Evolutionary conservation across 352 stramenopile species (phyloP).

Genomic region (Globisporangium mamillatum): DNA sequence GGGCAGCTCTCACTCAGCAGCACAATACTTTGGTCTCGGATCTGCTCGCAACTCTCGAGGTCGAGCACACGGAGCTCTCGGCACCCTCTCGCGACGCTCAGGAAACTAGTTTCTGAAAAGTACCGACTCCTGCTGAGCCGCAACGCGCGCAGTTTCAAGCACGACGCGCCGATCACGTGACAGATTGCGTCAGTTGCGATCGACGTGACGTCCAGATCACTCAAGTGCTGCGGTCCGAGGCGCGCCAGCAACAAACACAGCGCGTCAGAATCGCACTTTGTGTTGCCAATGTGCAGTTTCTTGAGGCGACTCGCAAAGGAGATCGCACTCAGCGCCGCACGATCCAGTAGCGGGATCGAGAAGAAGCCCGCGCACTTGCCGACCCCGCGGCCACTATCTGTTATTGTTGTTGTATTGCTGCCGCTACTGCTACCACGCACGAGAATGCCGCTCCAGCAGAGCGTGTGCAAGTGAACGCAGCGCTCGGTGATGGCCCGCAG

Average conservation of each 20-base stretch:
- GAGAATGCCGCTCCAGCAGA: slow-evolving; percentile 61
- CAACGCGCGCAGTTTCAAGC: slow-evolving; percentile 32
- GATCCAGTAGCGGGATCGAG: slow-evolving; percentile 51
- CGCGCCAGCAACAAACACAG: slow-evolving; percentile 27
- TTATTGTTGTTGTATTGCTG: slow-evolving; percentile 3
- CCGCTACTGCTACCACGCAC: slow-evolving; percentile 34
- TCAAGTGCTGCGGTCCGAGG: slow-evolving; percentile 28
- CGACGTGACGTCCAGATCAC: slow-evolving; percentile 53
- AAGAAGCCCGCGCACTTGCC: slow-evolving; percentile 42
- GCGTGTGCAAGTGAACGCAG: slow-evolving; percentile 35
- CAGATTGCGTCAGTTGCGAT: slow-evolving; percentile 68
- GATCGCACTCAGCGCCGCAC: slow-evolving; percentile 27
- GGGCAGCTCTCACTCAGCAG: slow-evolving; percentile 33
- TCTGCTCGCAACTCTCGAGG: slow-evolving; percentile 74
- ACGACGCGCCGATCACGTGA: slow-evolving; percentile 33
- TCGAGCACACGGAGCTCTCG: slow-evolving; percentile 43
- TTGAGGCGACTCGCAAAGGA: slow-evolving; percentile 24
- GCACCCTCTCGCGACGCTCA: slow-evolving; percentile 37
- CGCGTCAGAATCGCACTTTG: slow-evolving; percentile 48
- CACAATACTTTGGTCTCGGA: slow-evolving; percentile 40
- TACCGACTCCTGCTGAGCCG: slow-evolving; percentile 74
- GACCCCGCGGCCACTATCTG: background rate
- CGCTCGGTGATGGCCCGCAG: slow-evolving; percentile 28
- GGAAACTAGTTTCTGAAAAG: slow-evolving; percentile 56
- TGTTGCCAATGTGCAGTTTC: slow-evolving; percentile 53